Conservation (phyloP, 1,284 basidiomycete genomes). For the Athelia psychrophila region DNA sequence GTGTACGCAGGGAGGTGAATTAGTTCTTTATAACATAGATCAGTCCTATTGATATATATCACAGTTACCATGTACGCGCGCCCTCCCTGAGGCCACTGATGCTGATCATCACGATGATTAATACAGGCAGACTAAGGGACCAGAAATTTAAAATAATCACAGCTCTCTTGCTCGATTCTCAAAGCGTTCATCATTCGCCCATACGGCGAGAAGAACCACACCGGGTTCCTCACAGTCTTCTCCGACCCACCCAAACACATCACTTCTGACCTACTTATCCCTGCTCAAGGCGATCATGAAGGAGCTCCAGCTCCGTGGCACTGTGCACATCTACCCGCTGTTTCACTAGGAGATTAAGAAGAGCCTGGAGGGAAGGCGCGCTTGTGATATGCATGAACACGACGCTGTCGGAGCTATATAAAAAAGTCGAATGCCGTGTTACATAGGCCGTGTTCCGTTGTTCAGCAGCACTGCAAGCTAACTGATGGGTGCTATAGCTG, state of each 20-base stretch:
- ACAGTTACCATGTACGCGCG: no score
- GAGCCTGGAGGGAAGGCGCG: slow-evolving; percentile 75
- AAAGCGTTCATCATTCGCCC: slow-evolving; percentile 92
- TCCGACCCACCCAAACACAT: slow-evolving; percentile 96
- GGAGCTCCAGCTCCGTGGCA: slow-evolving; percentile 85
- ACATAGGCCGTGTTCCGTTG: slow-evolving; percentile 17
- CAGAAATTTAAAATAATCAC: no score
- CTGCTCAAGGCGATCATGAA: slow-evolving; percentile 92
- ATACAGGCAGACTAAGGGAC: no score
- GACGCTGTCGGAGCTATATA: slow-evolving; percentile 87
- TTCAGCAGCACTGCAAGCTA: no score
- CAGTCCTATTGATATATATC: no score
- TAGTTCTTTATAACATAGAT: no score
- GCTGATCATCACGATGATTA: no score
- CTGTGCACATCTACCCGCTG: slow-evolving; percentile 86
- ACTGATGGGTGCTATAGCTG: slow-evolving; percentile 46
- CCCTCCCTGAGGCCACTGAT: no score
- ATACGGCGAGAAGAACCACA: slow-evolving; percentile 83
- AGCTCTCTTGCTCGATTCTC: slow-evolving; percentile 76
- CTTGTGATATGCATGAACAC: slow-evolving; percentile 95
- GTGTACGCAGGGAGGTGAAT: no score
- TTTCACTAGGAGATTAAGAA: slow-evolving; percentile 88
- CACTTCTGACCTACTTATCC: slow-evolving; percentile 86
- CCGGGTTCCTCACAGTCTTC: slow-evolving; percentile 95
- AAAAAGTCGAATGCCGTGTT: slow-evolving; percentile 87